Conservation (phyloP, 768 basidiomycete species). For the Lactifluus hygrophoroides region DNA sequence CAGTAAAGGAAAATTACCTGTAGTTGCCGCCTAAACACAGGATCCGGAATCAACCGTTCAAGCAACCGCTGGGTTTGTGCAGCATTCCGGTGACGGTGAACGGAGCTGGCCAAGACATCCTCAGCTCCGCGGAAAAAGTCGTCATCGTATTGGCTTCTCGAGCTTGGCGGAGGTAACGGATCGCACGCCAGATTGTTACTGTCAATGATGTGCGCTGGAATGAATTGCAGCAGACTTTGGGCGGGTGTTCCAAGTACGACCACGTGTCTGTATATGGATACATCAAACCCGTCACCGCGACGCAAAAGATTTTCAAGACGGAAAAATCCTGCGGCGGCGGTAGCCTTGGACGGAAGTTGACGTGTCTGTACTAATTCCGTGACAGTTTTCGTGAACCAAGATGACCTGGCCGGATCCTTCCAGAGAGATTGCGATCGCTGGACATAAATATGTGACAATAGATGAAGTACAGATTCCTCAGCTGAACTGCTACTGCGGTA, state of each 20-base stretch:
- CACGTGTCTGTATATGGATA: constrained; percentile 65
- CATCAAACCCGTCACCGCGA: constrained; percentile 31
- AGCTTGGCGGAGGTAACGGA: constrained; percentile 68
- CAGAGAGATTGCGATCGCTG: constrained; percentile 69
- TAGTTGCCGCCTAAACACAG: constrained; percentile 46
- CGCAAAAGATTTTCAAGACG: constrained; percentile 33
- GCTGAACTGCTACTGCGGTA: not conserved
- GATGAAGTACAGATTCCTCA: constrained; percentile 47
- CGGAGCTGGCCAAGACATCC: constrained; percentile 34
- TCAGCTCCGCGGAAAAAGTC: constrained; percentile 66
- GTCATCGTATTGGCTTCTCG: constrained; percentile 54
- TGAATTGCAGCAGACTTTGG: constrained; percentile 57
- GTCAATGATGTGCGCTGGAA: constrained; percentile 49
- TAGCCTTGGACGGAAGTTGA: constrained; percentile 28
- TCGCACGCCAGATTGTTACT: constrained; percentile 67
- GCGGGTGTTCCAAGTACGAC: constrained; percentile 62
- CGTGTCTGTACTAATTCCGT: constrained; percentile 31
- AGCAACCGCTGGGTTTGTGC: constrained; percentile 45
- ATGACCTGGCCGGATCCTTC: constrained; percentile 57
- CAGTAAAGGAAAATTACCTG: constrained; percentile 30
- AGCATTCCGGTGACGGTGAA: constrained; percentile 30
- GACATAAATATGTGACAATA: constrained; percentile 84
- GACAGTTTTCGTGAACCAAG: constrained; percentile 66
- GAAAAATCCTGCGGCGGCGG: constrained; percentile 28
- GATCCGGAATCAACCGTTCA: constrained; percentile 51